phyloP scores from a whole-genome alignment of 257 asterid species.

The Przewalskia tangutica region DNA sequence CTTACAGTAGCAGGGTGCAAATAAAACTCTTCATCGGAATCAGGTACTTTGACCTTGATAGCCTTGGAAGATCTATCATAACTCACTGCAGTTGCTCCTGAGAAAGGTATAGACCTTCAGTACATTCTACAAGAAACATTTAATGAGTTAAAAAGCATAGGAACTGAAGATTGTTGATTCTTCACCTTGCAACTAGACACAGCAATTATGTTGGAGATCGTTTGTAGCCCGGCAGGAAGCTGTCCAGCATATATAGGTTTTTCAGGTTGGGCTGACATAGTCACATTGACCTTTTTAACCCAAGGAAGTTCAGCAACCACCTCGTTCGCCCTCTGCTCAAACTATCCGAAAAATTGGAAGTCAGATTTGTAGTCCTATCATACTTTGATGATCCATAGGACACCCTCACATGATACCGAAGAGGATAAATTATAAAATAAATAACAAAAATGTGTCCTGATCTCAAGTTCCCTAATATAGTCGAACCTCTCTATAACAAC shows the following conservation, averaged over 20 bases:
- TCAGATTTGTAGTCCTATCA: neutral
- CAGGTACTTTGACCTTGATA: slow-evolving; percentile 83
- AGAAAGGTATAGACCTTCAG: neutral
- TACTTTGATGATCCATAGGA: neutral
- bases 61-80: slow-evolving; percentile 84
- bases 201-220: slow-evolving; percentile 75
- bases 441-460: neutral
- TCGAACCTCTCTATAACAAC: too few relatives aligned
- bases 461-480: neutral
- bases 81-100: slow-evolving; percentile 55
- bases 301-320: slow-evolving; percentile 81
- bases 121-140: neutral
- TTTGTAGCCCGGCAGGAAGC: slow-evolving; percentile 75
- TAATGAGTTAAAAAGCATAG: neutral
- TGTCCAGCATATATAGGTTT: slow-evolving; percentile 57
- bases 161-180: slow-evolving; percentile 3
- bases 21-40: slow-evolving; percentile 79
- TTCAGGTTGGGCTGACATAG: slow-evolving; percentile 96
- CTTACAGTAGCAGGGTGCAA: slow-evolving; percentile 98
- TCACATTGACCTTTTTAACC: slow-evolving; percentile 76
- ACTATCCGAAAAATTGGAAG: slow-evolving; percentile 29
- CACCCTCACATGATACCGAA: neutral
- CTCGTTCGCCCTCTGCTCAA: slow-evolving; percentile 80
- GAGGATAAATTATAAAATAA: neutral
- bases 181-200: slow-evolving; percentile 99